A percentile compares a stretch with the other conserved stretches of the same genome.
Conservation (phyloP, 768 basidiomycete species). For the Pleurotus salmoneostramineus region DNA sequence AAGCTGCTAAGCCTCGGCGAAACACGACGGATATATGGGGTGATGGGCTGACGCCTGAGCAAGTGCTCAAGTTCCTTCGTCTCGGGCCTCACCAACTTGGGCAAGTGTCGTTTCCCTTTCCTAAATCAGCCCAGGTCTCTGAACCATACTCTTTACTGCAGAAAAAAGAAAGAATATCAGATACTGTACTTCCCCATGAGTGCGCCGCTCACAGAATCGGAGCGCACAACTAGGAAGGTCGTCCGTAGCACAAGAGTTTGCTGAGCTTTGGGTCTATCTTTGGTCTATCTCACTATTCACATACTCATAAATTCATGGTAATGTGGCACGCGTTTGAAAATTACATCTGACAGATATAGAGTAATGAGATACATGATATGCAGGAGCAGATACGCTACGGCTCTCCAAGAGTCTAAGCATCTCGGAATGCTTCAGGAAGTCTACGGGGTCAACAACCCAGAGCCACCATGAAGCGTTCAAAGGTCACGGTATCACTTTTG, state of each 20-base stretch:
- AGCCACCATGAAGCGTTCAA: no score
- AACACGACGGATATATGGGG: background rate
- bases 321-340: no score
- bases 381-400: no score
- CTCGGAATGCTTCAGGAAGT: no score
- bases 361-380: no score
- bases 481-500: no score
- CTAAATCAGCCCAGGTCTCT: background rate
- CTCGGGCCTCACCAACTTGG: constrained; percentile 35
- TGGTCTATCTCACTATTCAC: background rate
- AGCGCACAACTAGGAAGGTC: constrained; percentile 45
- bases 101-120: constrained; percentile 16
- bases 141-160: constrained; percentile 16
- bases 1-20: constrained; percentile 4
- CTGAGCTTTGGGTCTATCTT: background rate
- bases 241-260: constrained; percentile 45
- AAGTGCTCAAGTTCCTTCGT: constrained; percentile 45
- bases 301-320: background rate
- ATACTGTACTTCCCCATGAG: constrained; percentile 79
- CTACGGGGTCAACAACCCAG: no score
- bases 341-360: no score
- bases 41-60: constrained; percentile 22
- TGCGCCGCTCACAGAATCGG: constrained; percentile 49
- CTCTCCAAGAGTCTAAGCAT: no score
- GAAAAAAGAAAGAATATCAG: constrained; percentile 65